A percentile compares a stretch with the other conserved stretches of the same genome.
Conservation (phyloP, 1,139 yeast species). For the Meyerozyma athensensis region DNA sequence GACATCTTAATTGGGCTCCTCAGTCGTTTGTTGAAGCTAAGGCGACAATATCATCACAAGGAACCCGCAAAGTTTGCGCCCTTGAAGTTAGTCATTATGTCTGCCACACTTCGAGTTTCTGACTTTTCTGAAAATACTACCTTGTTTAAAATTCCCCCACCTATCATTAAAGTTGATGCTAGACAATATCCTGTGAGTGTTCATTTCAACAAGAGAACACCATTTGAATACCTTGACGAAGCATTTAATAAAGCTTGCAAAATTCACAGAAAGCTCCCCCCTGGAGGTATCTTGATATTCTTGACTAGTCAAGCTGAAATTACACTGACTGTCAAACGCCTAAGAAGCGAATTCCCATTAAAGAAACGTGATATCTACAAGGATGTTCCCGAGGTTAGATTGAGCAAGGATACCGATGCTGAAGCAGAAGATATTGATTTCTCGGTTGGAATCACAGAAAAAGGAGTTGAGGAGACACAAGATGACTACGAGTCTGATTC, state of each 20-base stretch:
- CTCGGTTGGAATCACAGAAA: conserved; percentile 45
- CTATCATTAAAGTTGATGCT: conserved; percentile 86
- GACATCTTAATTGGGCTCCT: conserved; percentile 94
- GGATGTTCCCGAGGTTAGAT: conserved; percentile 40
- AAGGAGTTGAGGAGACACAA: conserved; percentile 22
- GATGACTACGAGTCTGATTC: conserved; percentile 44
- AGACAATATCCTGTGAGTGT: conserved; percentile 92
- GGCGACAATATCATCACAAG: conserved; percentile 51
- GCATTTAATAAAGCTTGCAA: conserved; percentile 82
- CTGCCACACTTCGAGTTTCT: conserved; percentile 90
- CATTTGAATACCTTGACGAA: conserved; percentile 76
- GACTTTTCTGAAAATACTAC: conserved; percentile 82
- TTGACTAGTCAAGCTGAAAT: conserved; percentile 95
- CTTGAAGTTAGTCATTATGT: conserved; percentile 74
- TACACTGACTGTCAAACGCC: conserved; percentile 62
- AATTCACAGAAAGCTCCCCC: conserved; percentile 81
- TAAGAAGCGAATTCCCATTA: conserved; percentile 67
- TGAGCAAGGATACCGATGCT: conserved; percentile 57
- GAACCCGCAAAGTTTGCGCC: conserved; percentile 51
- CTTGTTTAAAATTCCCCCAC: conserved; percentile 77
- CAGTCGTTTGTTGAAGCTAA: conserved; percentile 76
- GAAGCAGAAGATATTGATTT: conserved; percentile 91
- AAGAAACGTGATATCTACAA: conserved; percentile 23
- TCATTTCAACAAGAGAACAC: conserved; percentile 82
- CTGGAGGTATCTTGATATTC: conserved; percentile 90